Base-by-base conservation (phyloP, 2,329 filamentous ascomycete species). In the Hypoxylon sp. region DNA sequence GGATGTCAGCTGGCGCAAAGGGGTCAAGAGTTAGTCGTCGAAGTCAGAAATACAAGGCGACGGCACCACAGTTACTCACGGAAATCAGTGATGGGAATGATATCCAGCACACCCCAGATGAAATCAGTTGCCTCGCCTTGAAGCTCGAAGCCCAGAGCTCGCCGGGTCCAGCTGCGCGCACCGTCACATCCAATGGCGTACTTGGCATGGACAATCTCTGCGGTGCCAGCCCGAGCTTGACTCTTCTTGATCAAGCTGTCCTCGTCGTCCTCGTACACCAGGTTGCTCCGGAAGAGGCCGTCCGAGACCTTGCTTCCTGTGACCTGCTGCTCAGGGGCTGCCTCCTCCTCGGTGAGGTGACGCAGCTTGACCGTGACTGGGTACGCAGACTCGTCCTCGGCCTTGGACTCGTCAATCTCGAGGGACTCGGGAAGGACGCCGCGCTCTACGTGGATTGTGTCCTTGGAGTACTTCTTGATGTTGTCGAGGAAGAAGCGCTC, bases 401-500 rank as follows among this genome's bases (percentile, higher is more conserved):
- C 77, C 41, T 73, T 69, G 3, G 74, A 69, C 48, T 83, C 79
- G 52, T 88, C 82, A 27, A 89, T 80, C 1, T 77, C 69, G 2
- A 89, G 74, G 0, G 75, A 74, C 33, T 82, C 78, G 0, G 87
- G 86, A 7, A 89, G 71, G 1, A 88, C 80, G 0, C 81, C 82
- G 3, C 86, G 79, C 64, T 90, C 87, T 10, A 90, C 79, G 4
- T 71, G 68, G 42, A 87, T 80, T 13, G 64, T 58, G 37, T 70
- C 69, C 9, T 81, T 79, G 2, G 80, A 82, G 65, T 83, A 72
- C 49, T 83, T 73, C 60, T 80, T 79, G 48, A 89, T 83, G 41
- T 82, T 80, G 60, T 89, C 85, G 0, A 88, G 76, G 64, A 89
- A 86, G 69, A 87, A 88, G 1, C 81, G 77, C 68, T 91, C 88